Percentiles rank a stretch among this genome's conserved stretches.
These are phyloP conservation scores for Cajanus cajan DNA, from an alignment of 306 rosid genomes.

Conservation along the genomic window DNA sequence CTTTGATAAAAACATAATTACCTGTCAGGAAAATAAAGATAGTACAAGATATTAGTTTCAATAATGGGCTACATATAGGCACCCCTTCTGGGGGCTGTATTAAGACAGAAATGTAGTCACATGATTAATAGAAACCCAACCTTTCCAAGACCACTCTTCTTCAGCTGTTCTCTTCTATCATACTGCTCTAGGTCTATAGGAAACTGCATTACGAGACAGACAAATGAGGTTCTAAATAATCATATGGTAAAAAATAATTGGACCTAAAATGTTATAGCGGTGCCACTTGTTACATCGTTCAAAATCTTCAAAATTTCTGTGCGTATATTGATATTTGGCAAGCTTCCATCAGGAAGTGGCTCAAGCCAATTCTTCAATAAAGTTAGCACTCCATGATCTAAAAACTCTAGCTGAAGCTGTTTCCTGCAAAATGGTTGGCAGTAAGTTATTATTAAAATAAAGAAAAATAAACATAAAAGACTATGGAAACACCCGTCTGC, in stretches of 20 bases:
- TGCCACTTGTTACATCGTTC: slow-evolving; percentile 62
- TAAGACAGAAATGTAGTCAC: not conserved
- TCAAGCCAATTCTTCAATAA: slow-evolving; percentile 92
- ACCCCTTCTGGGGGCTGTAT: not conserved
- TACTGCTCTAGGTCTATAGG: slow-evolving; percentile 89
- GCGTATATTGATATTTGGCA: slow-evolving; percentile 86
- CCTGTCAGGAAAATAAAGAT: slow-evolving; percentile 49
- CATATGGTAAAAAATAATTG: not conserved
- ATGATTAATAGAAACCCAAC: slow-evolving; percentile 38
- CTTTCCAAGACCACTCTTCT: slow-evolving; percentile 97
- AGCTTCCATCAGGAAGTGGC: slow-evolving; percentile 96
- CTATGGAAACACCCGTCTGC: not conserved
- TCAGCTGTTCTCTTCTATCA: slow-evolving; percentile 94
- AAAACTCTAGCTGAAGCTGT: slow-evolving; percentile 87
- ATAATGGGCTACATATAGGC: not conserved
- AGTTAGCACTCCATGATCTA: slow-evolving; percentile 88
- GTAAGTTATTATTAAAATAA: not conserved
- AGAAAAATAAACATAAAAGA: not conserved
- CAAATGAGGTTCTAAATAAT: slow-evolving; percentile 26
- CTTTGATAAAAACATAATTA: slow-evolving; percentile 87
- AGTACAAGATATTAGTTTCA: slow-evolving; percentile 13
- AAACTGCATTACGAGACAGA: slow-evolving; percentile 56
- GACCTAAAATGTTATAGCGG: slow-evolving; percentile 14
- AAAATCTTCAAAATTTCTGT: slow-evolving; percentile 79
- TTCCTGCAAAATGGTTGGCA: slow-evolving; percentile 49